phyloP scores from a whole-genome alignment of 2,329 filamentous ascomycete species.

The Xylariaceae sp. region DNA sequence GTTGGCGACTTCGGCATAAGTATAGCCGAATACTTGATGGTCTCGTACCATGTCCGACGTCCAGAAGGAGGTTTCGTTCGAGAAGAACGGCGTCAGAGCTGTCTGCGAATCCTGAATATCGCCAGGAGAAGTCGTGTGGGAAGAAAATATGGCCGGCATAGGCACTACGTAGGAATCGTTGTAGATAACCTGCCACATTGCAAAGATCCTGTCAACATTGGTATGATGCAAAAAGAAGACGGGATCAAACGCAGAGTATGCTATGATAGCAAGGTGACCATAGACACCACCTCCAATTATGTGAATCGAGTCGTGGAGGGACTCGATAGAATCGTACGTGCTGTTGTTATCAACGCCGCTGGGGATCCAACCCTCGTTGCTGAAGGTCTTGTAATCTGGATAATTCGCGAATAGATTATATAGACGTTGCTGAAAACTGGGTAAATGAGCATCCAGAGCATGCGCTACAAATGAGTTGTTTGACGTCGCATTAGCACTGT shows the following conservation, averaged over 20 bases:
- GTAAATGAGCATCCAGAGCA: conserved; percentile 55
- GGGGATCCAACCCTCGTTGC: conserved; percentile 67
- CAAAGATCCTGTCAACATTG: conserved; percentile 74
- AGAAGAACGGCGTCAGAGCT: conserved; percentile 69
- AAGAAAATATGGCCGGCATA: conserved; percentile 55
- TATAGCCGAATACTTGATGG: conserved; percentile 69
- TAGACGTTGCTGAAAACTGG: conserved; percentile 62
- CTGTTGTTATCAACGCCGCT: conserved; percentile 43
- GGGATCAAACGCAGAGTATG: conserved; percentile 78
- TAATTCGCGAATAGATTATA: conserved; percentile 71
- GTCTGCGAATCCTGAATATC: conserved; percentile 58
- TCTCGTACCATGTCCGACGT: conserved; percentile 64
- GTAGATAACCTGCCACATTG: conserved; percentile 77
- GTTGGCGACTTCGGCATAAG: conserved; percentile 67
- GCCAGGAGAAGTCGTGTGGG: conserved; percentile 62
- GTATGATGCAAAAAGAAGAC: conserved; percentile 77
- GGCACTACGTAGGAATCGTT: conserved; percentile 67
- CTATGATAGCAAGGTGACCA: conserved; percentile 68
- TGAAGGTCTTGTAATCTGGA: conserved; percentile 68
- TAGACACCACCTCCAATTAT: conserved; percentile 56
- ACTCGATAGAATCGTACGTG: conserved; percentile 66
- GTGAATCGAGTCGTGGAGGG: conserved; percentile 66
- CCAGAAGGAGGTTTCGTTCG: conserved; percentile 65
- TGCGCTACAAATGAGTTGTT: conserved; percentile 60
- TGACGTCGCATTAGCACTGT: conserved; percentile 51